A percentile compares a stretch with the other conserved stretches of the same genome.
Conservation (phyloP, 768 basidiomycete genomes). For the Phaffia australis region DNA sequence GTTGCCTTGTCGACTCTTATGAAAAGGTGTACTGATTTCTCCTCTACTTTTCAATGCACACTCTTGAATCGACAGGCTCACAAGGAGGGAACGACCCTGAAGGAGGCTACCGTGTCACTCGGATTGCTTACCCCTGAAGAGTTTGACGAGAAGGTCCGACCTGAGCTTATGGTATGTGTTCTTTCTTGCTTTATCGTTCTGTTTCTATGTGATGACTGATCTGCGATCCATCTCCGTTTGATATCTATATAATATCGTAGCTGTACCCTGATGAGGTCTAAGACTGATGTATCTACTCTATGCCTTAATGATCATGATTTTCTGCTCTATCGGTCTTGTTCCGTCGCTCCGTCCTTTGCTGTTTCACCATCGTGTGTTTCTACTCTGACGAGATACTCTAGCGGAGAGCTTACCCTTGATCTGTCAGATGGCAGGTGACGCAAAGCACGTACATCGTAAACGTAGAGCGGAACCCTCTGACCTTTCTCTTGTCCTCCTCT, state of each 20-base stretch:
- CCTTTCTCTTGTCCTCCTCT: no score
- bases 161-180: conserved; percentile 36
- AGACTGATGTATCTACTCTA: neutral
- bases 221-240: conserved; percentile 13
- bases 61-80: conserved; percentile 49
- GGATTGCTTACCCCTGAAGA: conserved; percentile 79
- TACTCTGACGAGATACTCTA: no score
- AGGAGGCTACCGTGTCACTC: conserved; percentile 81
- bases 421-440: no score
- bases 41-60: no score
- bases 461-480: no score
- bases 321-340: no score
- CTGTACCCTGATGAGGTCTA: conserved; percentile 37
- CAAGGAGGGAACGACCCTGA: conserved; percentile 90
- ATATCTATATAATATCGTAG: conserved; percentile 31
- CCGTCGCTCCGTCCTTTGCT: no score
- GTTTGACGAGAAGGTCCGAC: conserved; percentile 73
- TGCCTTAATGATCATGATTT: no score
- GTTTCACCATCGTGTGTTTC: no score
- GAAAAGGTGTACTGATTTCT: neutral
- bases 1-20: no score
- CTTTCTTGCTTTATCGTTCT: neutral
- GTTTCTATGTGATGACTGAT: neutral
- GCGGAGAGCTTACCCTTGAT: no score
- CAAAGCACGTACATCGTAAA: no score